Conservation (phyloP, 345 rosid species). For the Ceriops decandra region DNA sequence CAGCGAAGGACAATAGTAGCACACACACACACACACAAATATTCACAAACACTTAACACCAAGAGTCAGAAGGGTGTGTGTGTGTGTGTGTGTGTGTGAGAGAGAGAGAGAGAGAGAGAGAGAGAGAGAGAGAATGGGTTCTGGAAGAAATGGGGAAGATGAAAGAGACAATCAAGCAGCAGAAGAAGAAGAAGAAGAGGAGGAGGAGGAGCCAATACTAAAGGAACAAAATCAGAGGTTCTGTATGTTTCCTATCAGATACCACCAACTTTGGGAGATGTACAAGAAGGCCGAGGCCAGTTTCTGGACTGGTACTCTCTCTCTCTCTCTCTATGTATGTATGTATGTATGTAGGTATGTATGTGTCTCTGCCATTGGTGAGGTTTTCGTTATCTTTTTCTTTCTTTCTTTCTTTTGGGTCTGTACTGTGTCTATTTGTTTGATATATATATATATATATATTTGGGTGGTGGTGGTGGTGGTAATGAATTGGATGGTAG, state of each 20-base stretch:
- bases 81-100: too few species aligned
- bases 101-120: too few species aligned
- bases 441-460: background rate
- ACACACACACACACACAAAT: background rate
- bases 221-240: conserved; percentile 71
- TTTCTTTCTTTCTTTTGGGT: background rate
- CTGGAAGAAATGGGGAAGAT: conserved; percentile 11
- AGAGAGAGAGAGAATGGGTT: conserved; percentile 15
- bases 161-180: background rate
- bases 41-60: background rate
- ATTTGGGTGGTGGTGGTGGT: too few species aligned
- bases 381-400: background rate
- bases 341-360: background rate
- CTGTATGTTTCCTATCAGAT: conserved; percentile 82
- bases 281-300: conserved; percentile 93
- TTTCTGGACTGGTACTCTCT: conserved; percentile 55
- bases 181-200: conserved; percentile 8
- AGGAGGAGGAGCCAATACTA: conserved; percentile 63
- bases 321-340: background rate
- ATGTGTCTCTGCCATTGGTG: background rate
- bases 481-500: background rate
- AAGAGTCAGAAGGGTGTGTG: background rate
- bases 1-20: too few species aligned
- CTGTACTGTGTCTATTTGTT: background rate
- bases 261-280: conserved; percentile 86